These are phyloP conservation scores for Penicillium occitanis DNA, from an alignment of 2,329 filamentous ascomycete genomes.

Conservation along the genomic window DNA sequence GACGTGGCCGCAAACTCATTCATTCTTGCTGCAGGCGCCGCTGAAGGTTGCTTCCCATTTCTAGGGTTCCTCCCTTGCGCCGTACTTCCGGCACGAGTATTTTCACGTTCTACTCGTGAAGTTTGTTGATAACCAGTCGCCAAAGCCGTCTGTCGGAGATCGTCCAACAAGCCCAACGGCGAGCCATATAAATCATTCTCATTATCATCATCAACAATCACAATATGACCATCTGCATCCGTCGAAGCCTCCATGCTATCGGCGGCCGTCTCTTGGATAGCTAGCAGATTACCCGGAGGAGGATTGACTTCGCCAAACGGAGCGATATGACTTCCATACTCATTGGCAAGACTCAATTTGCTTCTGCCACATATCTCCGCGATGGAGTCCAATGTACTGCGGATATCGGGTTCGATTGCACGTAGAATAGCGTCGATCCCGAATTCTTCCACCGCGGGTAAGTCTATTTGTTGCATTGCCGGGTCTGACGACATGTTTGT, in stretches of 20 bases:
- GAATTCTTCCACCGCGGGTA: conserved; percentile 54
- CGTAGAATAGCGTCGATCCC: conserved; percentile 57
- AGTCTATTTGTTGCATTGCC: conserved; percentile 28
- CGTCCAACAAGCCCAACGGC: conserved; percentile 41
- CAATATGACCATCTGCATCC: conserved; percentile 40
- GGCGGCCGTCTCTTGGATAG: conserved; percentile 46
- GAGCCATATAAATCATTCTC: conserved; percentile 39
- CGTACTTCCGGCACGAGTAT: not conserved
- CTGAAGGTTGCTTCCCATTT: not conserved
- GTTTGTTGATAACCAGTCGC: conserved; percentile 25
- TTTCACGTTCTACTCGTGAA: conserved; percentile 6
- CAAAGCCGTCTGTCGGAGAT: conserved; percentile 29
- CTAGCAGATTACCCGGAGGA: conserved; percentile 35
- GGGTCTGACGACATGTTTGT: conserved; percentile 32
- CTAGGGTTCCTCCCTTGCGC: not conserved
- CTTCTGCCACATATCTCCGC: conserved; percentile 63
- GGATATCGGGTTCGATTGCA: conserved; percentile 59
- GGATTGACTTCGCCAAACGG: conserved; percentile 59
- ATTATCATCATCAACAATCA: conserved; percentile 30
- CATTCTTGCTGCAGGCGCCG: not conserved
- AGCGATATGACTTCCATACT: conserved; percentile 62
- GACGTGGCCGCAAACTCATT: conserved; percentile 33
- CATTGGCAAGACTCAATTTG: conserved; percentile 61
- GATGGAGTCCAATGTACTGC: conserved; percentile 60
- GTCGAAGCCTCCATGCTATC: conserved; percentile 38